Evolutionary conservation across 495 filamentous ascomycete species (phyloP), one percentile per base, ranked within the genome.

Genomic region (Tuber brumale): DNA sequence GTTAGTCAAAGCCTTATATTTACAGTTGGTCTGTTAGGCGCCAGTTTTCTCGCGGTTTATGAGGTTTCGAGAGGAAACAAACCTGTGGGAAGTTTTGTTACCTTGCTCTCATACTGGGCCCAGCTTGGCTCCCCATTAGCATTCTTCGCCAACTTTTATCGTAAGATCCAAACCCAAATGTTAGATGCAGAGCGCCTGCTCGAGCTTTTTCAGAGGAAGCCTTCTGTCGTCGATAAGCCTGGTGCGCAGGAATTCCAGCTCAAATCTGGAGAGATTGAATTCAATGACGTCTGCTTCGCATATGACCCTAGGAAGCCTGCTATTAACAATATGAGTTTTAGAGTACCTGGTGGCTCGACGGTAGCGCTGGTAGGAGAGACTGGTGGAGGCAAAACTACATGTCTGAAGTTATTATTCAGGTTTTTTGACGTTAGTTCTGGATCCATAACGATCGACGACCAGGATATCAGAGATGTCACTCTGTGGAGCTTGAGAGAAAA

Each of bases 281-380:
- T 93, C 76, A 85, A 89, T 51, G 80, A 89, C 70, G 91, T 93
- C 70, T 86, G 83, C 76, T 94, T 93, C 81, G 88, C 89, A 51
- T 94, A 94, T 85, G 91, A 93, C 83, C 84, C 87, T 70, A 87
- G 90, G 75, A 91, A 91, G 82, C 85, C 86, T 14, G 89, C 89
- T 31, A 85, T 93, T 82, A 90, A 91, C 77, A 83, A 88, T 69
- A 85, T 94, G 76, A 89, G 85, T 80, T 91, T 94, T 78, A 85
- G 82, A 66, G 89, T 87, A 70, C 84, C 84, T 10, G 83, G 88
- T 2, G 92, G 92, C 23, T 86, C 87, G 74, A 93, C 90, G 12
- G 86, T 92, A 19, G 92, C 92, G 12, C 87, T 94, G 27, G 92
- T 94, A n/a, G 93, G 92, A 3, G 88, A 89, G 77, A 92, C 91